Evolutionary conservation across 1,284 basidiomycete species (phyloP), one percentile per base, ranked within the genome.

Genomic region (Mycosarcoma maydis): DNA sequence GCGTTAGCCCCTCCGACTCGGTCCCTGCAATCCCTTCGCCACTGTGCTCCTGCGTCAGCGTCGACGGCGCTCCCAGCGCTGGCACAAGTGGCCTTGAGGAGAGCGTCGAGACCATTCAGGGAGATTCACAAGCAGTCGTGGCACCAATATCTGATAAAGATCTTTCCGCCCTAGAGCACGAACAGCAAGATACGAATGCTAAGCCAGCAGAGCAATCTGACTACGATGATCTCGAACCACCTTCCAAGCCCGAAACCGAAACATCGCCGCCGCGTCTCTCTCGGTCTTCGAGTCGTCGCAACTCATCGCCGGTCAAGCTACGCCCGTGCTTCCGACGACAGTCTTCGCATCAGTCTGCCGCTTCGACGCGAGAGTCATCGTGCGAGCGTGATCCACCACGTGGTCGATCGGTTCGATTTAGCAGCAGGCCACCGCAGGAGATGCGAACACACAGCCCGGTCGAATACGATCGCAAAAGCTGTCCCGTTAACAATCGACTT

Each of bases 391-490:
- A 74, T 33, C 30, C 49, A 9, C 49, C 49, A 9, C 60, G 69
- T 5, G 61, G 66, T 10, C 69, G 70, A 16, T 69, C 71, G 1
- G 80, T 81, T 11, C 73, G 78, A 26, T 81, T 81, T 62, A 75
- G 68, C 41, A 58, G 46, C 20, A 51, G 65, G 8, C 78, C 80
- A 10, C 79, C 79, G 6, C 61, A 73, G 34, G 75, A 78, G 51
- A 19, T 77, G 29, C 67, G 77, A 6, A 79, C 80, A 0, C 80
- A 81, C 53, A 78, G 73, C 40, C 78, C 80, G 4, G 78, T 80
- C 22, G 80, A 81, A 16, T 81, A 81, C 56, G 80, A 81, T 42
- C 73, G 80, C 26, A 78, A 78, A 59, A 68, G 74, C 23, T 79
- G 75, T 44, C 71, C 77, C 7, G 51, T 78, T 53, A 75, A 60